Evolutionary conservation across 73 alveolate genomes (phyloP).

Genomic region (Paramecium tetraurelia): DNA sequence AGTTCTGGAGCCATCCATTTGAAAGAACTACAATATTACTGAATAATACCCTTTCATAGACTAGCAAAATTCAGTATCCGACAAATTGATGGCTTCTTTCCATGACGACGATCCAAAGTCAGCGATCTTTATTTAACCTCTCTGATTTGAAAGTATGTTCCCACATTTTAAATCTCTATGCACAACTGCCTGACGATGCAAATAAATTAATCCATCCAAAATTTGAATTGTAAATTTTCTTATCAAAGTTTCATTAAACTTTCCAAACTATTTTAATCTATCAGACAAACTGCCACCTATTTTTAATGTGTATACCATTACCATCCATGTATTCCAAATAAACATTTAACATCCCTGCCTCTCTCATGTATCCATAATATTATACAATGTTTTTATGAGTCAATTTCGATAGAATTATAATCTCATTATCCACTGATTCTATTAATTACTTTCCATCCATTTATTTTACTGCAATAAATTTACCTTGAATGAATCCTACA

Average conservation of each 20-base stretch:
- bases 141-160: constrained; percentile 39
- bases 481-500: constrained; percentile 39
- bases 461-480: constrained; percentile 56
- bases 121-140: constrained; percentile 54
- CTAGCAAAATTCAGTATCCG: constrained; percentile 52
- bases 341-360: constrained; percentile 18
- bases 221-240: constrained; percentile 31
- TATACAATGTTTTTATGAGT: constrained; percentile 52
- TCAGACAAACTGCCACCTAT: constrained; percentile 54
- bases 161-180: constrained; percentile 64
- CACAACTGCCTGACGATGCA: constrained; percentile 38
- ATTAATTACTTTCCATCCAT: background rate
- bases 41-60: constrained; percentile 55
- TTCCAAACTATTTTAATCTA: constrained; percentile 58
- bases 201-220: constrained; percentile 46
- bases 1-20: constrained; percentile 91
- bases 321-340: constrained; percentile 64
- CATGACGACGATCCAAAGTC: constrained; percentile 60
- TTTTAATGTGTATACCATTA: background rate
- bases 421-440: constrained; percentile 51
- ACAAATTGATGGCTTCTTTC: background rate
- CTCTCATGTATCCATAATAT: constrained; percentile 36
- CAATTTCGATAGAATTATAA: background rate
- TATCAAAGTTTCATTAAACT: constrained; percentile 52
- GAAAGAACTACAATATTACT: constrained; percentile 43